These are phyloP conservation scores for Thermothielavioides terrestris DNA, from an alignment of 495 filamentous ascomycete genomes.

Conservation along the genomic window DNA sequence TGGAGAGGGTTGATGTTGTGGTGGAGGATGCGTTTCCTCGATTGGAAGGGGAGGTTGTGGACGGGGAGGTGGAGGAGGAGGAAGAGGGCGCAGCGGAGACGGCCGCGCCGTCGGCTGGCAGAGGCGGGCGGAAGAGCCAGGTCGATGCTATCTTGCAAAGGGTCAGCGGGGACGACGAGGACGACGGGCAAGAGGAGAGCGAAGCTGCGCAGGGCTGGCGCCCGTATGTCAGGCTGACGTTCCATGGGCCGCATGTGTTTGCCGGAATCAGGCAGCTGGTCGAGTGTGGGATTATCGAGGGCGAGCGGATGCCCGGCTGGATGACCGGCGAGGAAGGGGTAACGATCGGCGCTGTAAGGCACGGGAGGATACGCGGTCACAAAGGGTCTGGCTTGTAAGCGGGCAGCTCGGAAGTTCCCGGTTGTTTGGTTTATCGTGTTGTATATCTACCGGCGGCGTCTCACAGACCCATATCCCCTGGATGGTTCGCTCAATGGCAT, in stretches of 20 bases:
- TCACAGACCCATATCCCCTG: neutral
- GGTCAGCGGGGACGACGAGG: conserved; percentile 18
- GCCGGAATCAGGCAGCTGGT: conserved; percentile 67
- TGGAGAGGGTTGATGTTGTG: conserved; percentile 54
- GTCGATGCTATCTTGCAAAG: conserved; percentile 20
- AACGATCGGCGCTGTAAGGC: conserved; percentile 56
- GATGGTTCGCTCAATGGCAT: neutral
- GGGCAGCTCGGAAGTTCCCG: neutral
- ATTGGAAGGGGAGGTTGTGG: conserved; percentile 23
- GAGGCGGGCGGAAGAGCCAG: conserved; percentile 22
- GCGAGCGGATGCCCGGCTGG: conserved; percentile 76
- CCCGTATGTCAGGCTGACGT: conserved; percentile 54
- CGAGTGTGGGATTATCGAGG: conserved; percentile 63
- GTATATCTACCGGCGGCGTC: neutral
- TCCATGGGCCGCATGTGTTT: conserved; percentile 74
- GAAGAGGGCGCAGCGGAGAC: neutral
- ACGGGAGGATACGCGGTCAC: conserved; percentile 49
- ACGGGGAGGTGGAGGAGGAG: conserved; percentile 17
- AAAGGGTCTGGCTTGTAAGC: conserved; percentile 39
- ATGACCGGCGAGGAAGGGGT: conserved; percentile 83
- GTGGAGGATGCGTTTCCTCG: conserved; percentile 48
- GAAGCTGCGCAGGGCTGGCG: conserved; percentile 30
- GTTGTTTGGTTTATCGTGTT: neutral
- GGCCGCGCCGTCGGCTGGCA: too few species aligned
- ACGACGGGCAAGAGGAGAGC: conserved; percentile 22